Base-by-base conservation (phyloP, 164 flowering plant species). In the Santalum album region DNA sequence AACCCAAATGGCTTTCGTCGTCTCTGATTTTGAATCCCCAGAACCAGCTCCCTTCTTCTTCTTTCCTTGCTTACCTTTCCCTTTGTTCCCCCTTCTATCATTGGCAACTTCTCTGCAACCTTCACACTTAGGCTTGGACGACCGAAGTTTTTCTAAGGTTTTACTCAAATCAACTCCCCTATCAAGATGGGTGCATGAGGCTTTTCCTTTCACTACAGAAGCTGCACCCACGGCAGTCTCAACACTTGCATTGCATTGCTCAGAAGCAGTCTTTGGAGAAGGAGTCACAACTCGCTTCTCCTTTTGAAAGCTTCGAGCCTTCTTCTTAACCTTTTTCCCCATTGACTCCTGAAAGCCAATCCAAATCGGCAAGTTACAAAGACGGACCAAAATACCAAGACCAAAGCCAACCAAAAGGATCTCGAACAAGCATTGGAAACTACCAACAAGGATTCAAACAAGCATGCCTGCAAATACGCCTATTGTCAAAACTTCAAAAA, bases 261-360 rank as follows among this genome's bases (percentile, higher is more conserved):
- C 51, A 3, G 69, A 29, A 57, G 23, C 63, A 42, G 46, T 38
- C 45, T 64, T 65, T 0, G 63, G 67, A 52, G 72, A 49, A 44
- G 35, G 45, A 20, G 60, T 55, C 0, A 72, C 47, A 51, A 43
- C 75, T 56, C 62, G 49, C 49, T 67, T 86, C 63, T 75, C 90
- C 75, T 78, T 86, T 2, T 66, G 72, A 25, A 62, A 63, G 29
- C 58, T 65, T 56, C 81, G 66, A 7, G 65, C 62, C 75, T 76
- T 88, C 67, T 78, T 88, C 67, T 78, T 86, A 22, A 60, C 67
- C 68, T 72, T 90, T 67, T 86, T 91, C 64, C 82, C 98, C 96
- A 87, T 90, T 57, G 44, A 55, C 47, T 32, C 74, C 82, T 75
- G 60, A 40, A 59, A 55, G 51, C 9, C 55, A 72, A 68, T 54